Evolutionary conservation across 164 flowering plant species (phyloP), one percentile per base, ranked within the genome.

Genomic region (Macadamia integrifolia): DNA sequence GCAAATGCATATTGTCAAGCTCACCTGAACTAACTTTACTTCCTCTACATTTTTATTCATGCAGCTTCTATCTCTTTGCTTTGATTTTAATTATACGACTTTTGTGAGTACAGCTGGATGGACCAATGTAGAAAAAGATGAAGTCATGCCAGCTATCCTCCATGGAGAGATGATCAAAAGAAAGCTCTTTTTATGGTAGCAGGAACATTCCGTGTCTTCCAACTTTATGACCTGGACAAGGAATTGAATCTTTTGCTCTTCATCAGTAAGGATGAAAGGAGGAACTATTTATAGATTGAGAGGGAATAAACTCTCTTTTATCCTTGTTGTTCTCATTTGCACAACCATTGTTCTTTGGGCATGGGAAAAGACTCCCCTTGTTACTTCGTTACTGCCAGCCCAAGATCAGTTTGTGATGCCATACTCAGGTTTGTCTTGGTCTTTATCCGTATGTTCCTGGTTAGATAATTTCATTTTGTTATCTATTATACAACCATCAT

Each of bases 321-420:
- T 78, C 42, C 62, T 86, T 63, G 28, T 75, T 62, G 76, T 70
- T 60, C 76, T 89, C 35, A 10, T 76, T 52, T 73, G 79, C 61
- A 75, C 79, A 17, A 83, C 87, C 30, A n/a, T 86, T 64, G 71
- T 85, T 30, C 69, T 87, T 50, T 84, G 86, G 83, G 66, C 78
- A 13, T 83, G 82, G 83, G 90, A 86, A 75, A 83, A 76, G 62
- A 83, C 76, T 49, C 87, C 89, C 32, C 62, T 77, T 65, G 59
- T 75, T n/a, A 68, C 69, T 49, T 66, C 81, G 30, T 35, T 80
- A 30, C 30, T 70, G 30, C 69, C 77, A 13, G 71, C 76, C 29
- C 76, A 74, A 71, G 79, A 79, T 72, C 84, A 76, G 71, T 79
- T 75, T 56, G 23, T 69, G 64, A 60, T 72, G 60, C 77, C 80